Base-by-base conservation (phyloP, 2,329 filamentous ascomycete genomes). In the Spiromastix sp. region DNA sequence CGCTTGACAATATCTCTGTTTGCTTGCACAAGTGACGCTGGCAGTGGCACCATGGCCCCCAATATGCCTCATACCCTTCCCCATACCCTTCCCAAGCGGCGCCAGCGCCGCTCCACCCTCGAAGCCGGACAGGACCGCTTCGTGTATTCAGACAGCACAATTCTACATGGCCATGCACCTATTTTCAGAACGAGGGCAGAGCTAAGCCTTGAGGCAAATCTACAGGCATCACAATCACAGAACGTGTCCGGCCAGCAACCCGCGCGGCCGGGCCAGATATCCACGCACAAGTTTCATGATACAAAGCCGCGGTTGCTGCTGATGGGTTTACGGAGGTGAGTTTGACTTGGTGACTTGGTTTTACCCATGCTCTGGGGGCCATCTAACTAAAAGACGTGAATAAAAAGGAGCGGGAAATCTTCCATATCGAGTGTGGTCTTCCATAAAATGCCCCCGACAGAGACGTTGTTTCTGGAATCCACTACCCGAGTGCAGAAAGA, bases 381-480 rank as follows among this genome's bases (percentile, higher is more conserved):
- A 24, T 7, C n/a, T 24, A 24, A 24, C 21, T 24, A n/a, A 24
- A 7, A n/a, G 21, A n/a, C 7, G 21, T 54, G 10, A 21, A 11
- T 36, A 16, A 45, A 17, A 47, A 98, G 91, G 66, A 95, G 87
- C 55, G 91, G 91, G 41, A 98, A 98, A 58, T 96, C 91, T 1
- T 98, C 91, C 4, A 96, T 98, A 55, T 91, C 87, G 17, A 96
- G 86, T 53, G 93, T 98, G 31, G 89, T 98, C n/a, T 96, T 98
- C 53, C 87, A 96, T 62, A 98, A 98, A 58, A 79, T 96, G 54
- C 85, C 89, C 3, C 87, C 91, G 2, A 93, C 84, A 48, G 93
- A 98, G 64, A 96, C 91, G 0, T 66, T 98, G 11, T 98, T 94
- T 51, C 72, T 98, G 12, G 91, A 96, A 59, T 93, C 91, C 1